Conservation (phyloP, 805 yeast genomes). For the Myxozyma melibiosi region DNA sequence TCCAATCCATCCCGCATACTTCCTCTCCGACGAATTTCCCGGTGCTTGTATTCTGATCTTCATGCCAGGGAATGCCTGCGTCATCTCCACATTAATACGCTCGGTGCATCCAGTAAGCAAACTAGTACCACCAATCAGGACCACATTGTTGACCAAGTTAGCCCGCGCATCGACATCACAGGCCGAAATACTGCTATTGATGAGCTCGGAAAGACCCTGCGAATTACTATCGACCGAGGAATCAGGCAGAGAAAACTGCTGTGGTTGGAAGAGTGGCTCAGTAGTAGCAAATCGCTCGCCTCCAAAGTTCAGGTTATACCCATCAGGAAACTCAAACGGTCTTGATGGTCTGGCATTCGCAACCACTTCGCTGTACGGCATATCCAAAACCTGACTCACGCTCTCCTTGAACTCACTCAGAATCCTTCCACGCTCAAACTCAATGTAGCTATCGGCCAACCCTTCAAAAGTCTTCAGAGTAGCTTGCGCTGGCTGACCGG, state of each 20-base stretch:
- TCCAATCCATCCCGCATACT: slow-evolving; percentile 69
- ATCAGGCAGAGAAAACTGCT: slow-evolving; percentile 51
- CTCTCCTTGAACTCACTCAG: slow-evolving; percentile 55
- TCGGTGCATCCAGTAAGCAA: slow-evolving; percentile 58
- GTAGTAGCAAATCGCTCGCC: slow-evolving; percentile 57
- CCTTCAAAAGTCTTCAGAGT: slow-evolving; percentile 38
- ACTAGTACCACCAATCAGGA: slow-evolving; percentile 64
- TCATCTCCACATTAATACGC: slow-evolving; percentile 57
- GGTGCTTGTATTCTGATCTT: slow-evolving; percentile 47
- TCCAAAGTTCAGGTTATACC: slow-evolving; percentile 51
- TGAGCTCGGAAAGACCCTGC: slow-evolving; percentile 42
- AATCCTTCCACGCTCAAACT: slow-evolving; percentile 47
- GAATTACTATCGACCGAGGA: slow-evolving; percentile 21
- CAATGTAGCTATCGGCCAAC: slow-evolving; percentile 45
- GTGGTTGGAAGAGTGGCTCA: slow-evolving; percentile 75
- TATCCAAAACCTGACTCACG: slow-evolving; percentile 44
- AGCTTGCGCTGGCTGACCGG: slow-evolving; percentile 43
- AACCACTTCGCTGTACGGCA: slow-evolving; percentile 43
- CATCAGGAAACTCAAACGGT: slow-evolving; percentile 64
- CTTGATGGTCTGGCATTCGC: slow-evolving; percentile 44
- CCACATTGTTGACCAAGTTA: slow-evolving; percentile 49
- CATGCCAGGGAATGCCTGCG: slow-evolving; percentile 56
- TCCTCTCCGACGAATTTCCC: slow-evolving; percentile 54
- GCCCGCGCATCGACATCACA: slow-evolving; percentile 48
- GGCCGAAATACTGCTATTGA: slow-evolving; percentile 50